A percentile compares a stretch with the other conserved stretches of the same genome.
Conservation (phyloP, 1,284 basidiomycete species). For the Tilletia caries region DNA sequence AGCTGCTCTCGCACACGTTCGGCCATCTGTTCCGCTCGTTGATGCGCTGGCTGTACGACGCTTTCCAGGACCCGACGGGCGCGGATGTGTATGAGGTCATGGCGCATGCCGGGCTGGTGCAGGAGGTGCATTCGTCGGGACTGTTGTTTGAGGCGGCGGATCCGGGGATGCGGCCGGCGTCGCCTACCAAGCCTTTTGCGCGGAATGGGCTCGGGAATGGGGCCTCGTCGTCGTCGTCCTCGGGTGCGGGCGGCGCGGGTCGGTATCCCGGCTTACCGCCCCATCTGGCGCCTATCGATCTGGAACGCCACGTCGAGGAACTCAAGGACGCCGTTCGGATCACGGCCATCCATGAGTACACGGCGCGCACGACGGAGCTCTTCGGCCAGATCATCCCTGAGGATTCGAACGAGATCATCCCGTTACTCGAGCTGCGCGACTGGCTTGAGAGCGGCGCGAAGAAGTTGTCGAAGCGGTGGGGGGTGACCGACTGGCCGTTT, state of each 20-base stretch:
- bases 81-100: constrained; percentile 38
- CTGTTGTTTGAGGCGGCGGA: constrained; percentile 28
- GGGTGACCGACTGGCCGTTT: background rate
- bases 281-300: constrained; percentile 18
- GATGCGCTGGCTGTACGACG: constrained; percentile 77
- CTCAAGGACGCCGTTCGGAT: constrained; percentile 61
- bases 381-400: constrained; percentile 63
- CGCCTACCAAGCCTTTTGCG: background rate
- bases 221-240: background rate
- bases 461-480: background rate
- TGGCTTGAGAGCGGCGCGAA: constrained; percentile 71
- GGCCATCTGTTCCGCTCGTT: constrained; percentile 73
- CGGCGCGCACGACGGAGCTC: constrained; percentile 63
- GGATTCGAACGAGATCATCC: constrained; percentile 65
- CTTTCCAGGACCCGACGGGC: constrained; percentile 63
- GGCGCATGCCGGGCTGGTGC: constrained; percentile 34
- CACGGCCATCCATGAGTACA: constrained; percentile 63
- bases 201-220: background rate
- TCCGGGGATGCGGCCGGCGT: background rate
- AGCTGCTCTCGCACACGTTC: constrained; percentile 54
- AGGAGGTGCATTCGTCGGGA: constrained; percentile 50
- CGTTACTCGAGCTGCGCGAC: constrained; percentile 72
- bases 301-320: constrained; percentile 50
- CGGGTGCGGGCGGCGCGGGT: background rate
- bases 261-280: background rate